Evolutionary conservation across 495 filamentous ascomycete species (phyloP), one percentile per base, ranked within the genome.

Genomic region (Trichoderma gamsii): DNA sequence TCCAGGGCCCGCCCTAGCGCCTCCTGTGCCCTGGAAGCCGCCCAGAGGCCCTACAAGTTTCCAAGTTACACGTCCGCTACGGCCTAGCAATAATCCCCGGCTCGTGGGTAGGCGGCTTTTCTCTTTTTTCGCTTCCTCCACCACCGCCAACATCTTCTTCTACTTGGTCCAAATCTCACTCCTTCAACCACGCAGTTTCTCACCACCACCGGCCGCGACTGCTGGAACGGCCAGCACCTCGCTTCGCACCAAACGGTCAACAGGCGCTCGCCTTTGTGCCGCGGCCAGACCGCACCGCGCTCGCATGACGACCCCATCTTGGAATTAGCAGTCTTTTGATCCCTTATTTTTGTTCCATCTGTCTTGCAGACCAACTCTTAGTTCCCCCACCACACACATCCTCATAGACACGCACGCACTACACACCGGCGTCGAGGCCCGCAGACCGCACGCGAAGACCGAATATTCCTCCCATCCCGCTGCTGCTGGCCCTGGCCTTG

Each of bases 401-500:
- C 12, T 44, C 6, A 5, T 9, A 4, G 16, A 6, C 15, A 65
- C 21, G 32, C 29, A 13, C 13, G 21, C 32, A n/a, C 27, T 41
- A 7, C 49, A 9, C 41, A 35, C 41, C 7, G 15, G 16, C 7
- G 32, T 21, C 12, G 18, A 18, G 13, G 41, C 35, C 32, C 35
- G 32, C 63, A 44, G 35, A 41, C 35, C 23, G 32, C 18, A 65
- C 13, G 35, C 15, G 5, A 18, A 41, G 35, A 25, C 27, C 15
- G 61, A 3, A 41, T 32, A 41, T 32, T 6, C 15, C 25, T n/a
- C 41, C 41, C 35, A n/a, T 66, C 65, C 43, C 65, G 41, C 65
- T 66, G 65, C 41, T 65, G 56, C 41, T 65, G 63, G 63, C 63
- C 63, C 63, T 65, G 63, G 35, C 63, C 63, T 65, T 21, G 41